Base-by-base conservation (phyloP, 441 rosid species). In the Manihot esculenta region DNA sequence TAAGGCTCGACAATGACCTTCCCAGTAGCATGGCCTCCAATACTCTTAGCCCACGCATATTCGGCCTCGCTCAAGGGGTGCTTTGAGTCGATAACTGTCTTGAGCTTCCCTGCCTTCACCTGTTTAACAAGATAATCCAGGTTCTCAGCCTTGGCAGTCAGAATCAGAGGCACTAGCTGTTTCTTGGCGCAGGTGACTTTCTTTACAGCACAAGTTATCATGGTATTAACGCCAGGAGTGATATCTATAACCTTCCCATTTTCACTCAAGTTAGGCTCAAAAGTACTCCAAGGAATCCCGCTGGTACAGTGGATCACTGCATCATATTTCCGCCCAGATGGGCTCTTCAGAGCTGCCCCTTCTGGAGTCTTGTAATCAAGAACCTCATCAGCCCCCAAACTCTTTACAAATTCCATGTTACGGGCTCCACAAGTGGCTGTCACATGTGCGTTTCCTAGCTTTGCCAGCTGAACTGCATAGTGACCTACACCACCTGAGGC, bases 401-500 rank as follows among this genome's bases (percentile, higher is more conserved):
- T 84, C 81, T 84, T 89, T 24, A 89, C 87, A 0, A 90, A 69
- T 72, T 86, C 86, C 3, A 89, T 50, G 84, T 90, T 89, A 50
- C 91, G 82, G 0, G 90, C 88, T 17, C 95, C 95, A 57, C 91
- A 89, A 4, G 97, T 87, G 58, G 97, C 97, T 2, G 95, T 90
- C 67, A 87, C 97, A 41, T 90, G 92, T 11, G 91, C 76, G 69
- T 90, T 90, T 45, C 84, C 97, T 20, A 87, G 87, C 79, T 93
- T 93, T 17, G 95, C 97, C 2, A 93, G 68, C 70, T 90, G 97
- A 66, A 90, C 91, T 0, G 91, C 91, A 14, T 88, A 91, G 66
- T 89, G 97, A 38, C 96, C 95, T 7, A 93, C 98, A 0, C 95
- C 94, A 21, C 97, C 97, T 1, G 97, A 93, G 56, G 91, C 94